Evolutionary conservation across 495 filamentous ascomycete species (phyloP).

Genomic region (Aspergillus sclerotiicarbonarius): DNA sequence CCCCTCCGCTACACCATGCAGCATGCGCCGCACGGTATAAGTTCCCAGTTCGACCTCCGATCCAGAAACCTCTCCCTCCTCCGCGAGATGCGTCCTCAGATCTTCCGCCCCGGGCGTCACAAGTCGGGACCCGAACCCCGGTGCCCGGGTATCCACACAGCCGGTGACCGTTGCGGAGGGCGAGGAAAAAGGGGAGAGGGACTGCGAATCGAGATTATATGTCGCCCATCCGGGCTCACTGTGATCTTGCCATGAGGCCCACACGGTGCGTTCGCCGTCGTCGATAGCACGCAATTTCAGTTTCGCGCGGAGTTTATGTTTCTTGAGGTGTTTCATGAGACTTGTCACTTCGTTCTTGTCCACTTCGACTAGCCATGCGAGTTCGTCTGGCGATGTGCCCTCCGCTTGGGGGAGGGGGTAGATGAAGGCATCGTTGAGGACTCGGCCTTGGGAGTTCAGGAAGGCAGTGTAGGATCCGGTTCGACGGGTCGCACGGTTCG

Average conservation of each 20-base stretch:
- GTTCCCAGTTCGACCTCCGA: constrained; percentile 32
- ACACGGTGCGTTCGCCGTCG: constrained; percentile 60
- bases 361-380: constrained; percentile 75
- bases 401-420: constrained; percentile 57
- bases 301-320: constrained; percentile 82
- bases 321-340: constrained; percentile 69
- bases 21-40: constrained; percentile 70
- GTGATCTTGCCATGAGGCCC: constrained; percentile 63
- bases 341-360: constrained; percentile 61
- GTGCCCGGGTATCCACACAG: constrained; percentile 62
- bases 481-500: constrained; percentile 28
- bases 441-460: constrained; percentile 76
- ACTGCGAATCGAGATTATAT: constrained; percentile 42
- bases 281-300: constrained; percentile 63
- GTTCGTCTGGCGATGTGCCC: constrained; percentile 33
- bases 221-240: constrained; percentile 43
- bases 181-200: constrained; percentile 26
- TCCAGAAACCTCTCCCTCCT: constrained; percentile 35
- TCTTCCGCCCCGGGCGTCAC: constrained; percentile 45
- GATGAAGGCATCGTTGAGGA: constrained; percentile 87
- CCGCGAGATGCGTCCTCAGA: constrained; percentile 37
- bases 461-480: constrained; percentile 74
- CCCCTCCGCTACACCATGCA: constrained; percentile 82
- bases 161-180: constrained; percentile 32
- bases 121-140: constrained; percentile 63